Evolutionary conservation across 2,329 filamentous ascomycete species (phyloP).

Genomic region (Magnaporthales sp.): DNA sequence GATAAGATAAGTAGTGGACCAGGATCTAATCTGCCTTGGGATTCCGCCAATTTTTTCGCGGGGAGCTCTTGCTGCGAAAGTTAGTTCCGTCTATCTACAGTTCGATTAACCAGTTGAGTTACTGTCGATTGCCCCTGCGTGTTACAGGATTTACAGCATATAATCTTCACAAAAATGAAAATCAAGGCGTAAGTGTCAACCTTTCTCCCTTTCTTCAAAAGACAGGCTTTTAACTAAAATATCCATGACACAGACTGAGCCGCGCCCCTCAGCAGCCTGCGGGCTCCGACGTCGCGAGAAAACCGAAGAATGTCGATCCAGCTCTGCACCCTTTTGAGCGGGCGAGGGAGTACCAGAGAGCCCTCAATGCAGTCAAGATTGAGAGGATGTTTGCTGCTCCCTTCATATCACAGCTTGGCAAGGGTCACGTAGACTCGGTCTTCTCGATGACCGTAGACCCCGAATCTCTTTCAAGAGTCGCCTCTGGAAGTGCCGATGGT

Average conservation of each 20-base stretch:
- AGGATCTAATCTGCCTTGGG: not conserved
- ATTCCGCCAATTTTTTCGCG: constrained; percentile 1
- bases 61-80: not conserved
- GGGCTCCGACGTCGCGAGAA: constrained; percentile 5
- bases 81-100: not conserved
- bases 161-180: not conserved
- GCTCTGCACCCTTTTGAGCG: constrained; percentile 85
- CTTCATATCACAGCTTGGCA: constrained; percentile 79
- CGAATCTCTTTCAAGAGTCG: constrained; percentile 62
- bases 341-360: constrained; percentile 71
- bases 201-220: not conserved
- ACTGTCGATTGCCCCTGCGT: not conserved
- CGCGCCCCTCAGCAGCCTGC: constrained; percentile 6
- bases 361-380: constrained; percentile 73
- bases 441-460: constrained; percentile 78
- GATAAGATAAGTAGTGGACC: not conserved
- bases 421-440: constrained; percentile 85
- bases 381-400: constrained; percentile 57
- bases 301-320: constrained; percentile 43
- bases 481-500: constrained; percentile 83
- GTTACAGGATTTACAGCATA: not conserved
- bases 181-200: constrained; percentile 3
- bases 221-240: not conserved
- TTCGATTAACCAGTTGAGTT: not conserved
- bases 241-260: not conserved